Percentiles rank a stretch among this genome's conserved stretches.
phyloP scores from a whole-genome alignment of 805 yeast genomes.

The Metschnikowia baotianmanensis region DNA sequence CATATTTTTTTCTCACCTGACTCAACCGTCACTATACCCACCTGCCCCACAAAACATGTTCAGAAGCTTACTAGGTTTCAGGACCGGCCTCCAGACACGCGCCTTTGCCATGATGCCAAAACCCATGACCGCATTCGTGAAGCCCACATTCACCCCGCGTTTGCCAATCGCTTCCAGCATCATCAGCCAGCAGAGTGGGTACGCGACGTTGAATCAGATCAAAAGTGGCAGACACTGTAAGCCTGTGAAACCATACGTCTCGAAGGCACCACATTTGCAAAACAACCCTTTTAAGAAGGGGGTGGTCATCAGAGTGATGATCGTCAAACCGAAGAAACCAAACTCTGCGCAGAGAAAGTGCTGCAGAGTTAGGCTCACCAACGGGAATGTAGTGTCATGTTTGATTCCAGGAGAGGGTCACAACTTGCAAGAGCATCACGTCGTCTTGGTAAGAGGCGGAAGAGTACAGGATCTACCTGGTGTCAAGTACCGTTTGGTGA shows the following conservation, averaged over 20 bases:
- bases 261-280: conserved; percentile 78
- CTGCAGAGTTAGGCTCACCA: conserved; percentile 88
- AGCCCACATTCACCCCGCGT: conserved; percentile 2
- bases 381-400: conserved; percentile 85
- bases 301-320: conserved; percentile 90
- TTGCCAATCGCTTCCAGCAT: conserved; percentile 2
- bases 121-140: conserved; percentile 5
- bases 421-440: conserved; percentile 96
- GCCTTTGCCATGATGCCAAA: conserved; percentile 2
- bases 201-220: conserved; percentile 76
- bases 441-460: conserved; percentile 96
- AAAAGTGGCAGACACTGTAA: conserved; percentile 57
- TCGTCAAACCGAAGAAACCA: conserved; percentile 95
- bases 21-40: background rate
- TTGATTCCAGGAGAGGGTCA: conserved; percentile 99
- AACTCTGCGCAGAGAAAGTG: conserved; percentile 98
- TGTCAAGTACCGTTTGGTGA: conserved; percentile 87
- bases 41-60: conserved; percentile 10
- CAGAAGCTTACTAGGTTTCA: conserved; percentile 15
- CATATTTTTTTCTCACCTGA: conserved; percentile 9
- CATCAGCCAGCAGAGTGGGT: conserved; percentile 39
- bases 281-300: conserved; percentile 88
- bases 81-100: conserved; percentile 8
- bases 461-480: conserved; percentile 98
- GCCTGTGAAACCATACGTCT: conserved; percentile 49